Conservation (phyloP, 2,329 filamentous ascomycete species). For the Epichloe bromicola region DNA sequence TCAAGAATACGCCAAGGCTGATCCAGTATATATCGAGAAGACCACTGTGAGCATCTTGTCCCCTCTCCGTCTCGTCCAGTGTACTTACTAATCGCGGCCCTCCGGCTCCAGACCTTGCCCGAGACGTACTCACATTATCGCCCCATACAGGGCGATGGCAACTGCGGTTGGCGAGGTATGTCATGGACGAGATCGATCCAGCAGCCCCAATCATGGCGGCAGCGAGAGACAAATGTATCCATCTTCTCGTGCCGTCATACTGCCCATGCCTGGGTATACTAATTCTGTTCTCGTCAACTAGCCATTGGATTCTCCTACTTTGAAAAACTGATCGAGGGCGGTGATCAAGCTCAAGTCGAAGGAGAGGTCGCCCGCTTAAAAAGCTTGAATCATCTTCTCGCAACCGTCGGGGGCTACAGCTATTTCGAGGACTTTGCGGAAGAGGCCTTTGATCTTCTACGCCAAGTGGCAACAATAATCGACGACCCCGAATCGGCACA, state of each 20-base stretch:
- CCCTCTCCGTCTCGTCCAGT: neutral
- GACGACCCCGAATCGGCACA: conserved; percentile 45
- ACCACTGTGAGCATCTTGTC: conserved; percentile 53
- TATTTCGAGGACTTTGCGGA: conserved; percentile 72
- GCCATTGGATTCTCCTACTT: conserved; percentile 90
- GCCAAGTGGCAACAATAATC: conserved; percentile 46
- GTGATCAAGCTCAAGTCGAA: conserved; percentile 50
- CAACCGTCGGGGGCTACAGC: conserved; percentile 57
- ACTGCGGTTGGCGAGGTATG: conserved; percentile 96
- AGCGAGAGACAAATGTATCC: neutral
- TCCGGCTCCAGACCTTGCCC: conserved; percentile 52
- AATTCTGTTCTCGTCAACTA: conserved; percentile 22
- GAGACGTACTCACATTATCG: conserved; percentile 80
- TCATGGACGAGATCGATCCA: conserved; percentile 10
- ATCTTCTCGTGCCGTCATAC: no score
- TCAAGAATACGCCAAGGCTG: conserved; percentile 77
- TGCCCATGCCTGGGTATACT: neutral
- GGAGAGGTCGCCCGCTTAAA: conserved; percentile 61
- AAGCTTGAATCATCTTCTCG: conserved; percentile 57
- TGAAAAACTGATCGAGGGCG: conserved; percentile 62
- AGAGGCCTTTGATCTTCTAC: conserved; percentile 56
- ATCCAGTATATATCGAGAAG: conserved; percentile 74
- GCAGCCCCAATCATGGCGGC: neutral
- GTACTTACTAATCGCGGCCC: conserved; percentile 1
- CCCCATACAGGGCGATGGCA: conserved; percentile 80